phyloP scores from a whole-genome alignment of 805 yeast genomes.

The Naumovozyma dairenensis region DNA sequence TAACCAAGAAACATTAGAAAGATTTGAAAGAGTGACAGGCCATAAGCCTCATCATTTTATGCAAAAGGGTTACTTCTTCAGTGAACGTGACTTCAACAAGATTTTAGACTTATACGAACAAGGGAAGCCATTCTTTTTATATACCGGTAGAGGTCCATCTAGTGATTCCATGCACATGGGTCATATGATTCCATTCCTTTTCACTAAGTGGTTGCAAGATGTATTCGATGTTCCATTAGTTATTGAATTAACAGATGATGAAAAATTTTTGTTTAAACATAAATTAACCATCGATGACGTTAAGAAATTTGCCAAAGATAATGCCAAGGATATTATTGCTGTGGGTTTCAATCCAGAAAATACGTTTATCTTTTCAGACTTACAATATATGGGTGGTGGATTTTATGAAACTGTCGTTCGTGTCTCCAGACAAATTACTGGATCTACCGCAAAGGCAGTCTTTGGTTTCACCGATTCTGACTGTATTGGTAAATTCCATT shows the following conservation, averaged over 20 bases:
- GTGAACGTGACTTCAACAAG: constrained; percentile 71
- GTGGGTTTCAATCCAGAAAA: constrained; percentile 92
- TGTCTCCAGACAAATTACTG: constrained; percentile 87
- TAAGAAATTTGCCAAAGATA: constrained; percentile 65
- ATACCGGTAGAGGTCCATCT: constrained; percentile 97
- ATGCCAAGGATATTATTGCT: constrained; percentile 86
- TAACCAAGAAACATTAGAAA: constrained; percentile 54
- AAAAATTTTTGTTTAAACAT: constrained; percentile 89
- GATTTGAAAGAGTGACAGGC: constrained; percentile 81
- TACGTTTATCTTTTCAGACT: constrained; percentile 90
- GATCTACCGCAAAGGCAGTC: constrained; percentile 94
- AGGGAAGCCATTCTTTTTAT: constrained; percentile 89
- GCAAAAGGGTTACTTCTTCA: constrained; percentile 84
- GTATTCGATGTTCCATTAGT: constrained; percentile 94
- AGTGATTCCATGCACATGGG: constrained; percentile 93
- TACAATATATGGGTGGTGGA: constrained; percentile 85
- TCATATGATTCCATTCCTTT: constrained; percentile 89
- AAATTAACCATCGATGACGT: constrained; percentile 84
- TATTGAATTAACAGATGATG: constrained; percentile 92
- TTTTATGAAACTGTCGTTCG: constrained; percentile 92
- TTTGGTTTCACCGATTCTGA: constrained; percentile 94
- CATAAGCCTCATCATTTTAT: constrained; percentile 83
- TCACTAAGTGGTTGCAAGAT: constrained; percentile 97
- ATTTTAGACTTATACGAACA: constrained; percentile 86
- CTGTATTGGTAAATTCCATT: constrained; percentile 88